phyloP scores from a whole-genome alignment of 345 rosid genomes.

The Capsella bursapastoris region DNA sequence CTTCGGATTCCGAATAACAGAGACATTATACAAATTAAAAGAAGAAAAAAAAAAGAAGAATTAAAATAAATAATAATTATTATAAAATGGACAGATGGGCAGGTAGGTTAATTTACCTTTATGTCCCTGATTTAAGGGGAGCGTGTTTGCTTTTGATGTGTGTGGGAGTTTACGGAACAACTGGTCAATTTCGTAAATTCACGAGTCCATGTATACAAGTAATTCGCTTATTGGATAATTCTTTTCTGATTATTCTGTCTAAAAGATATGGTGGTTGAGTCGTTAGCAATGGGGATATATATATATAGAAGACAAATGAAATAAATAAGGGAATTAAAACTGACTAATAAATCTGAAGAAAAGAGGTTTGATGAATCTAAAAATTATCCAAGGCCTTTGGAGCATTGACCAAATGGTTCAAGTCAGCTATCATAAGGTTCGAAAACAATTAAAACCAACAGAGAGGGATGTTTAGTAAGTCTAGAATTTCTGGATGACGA shows the following conservation, averaged over 20 bases:
- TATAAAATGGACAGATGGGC: slow-evolving; percentile 34
- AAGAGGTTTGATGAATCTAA: slow-evolving; percentile 26
- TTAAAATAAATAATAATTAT: background rate
- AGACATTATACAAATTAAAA: background rate
- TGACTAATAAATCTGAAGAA: background rate
- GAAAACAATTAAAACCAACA: background rate
- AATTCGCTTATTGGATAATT: background rate
- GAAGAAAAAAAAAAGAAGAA: no score
- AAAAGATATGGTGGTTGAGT: slow-evolving; percentile 25
- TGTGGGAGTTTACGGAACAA: slow-evolving; percentile 12
- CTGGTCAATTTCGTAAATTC: slow-evolving; percentile 37
- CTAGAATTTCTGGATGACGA: slow-evolving; percentile 89
- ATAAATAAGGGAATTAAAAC: background rate
- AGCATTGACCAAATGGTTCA: slow-evolving; percentile 8
- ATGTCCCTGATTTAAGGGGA: slow-evolving; percentile 23
- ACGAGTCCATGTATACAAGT: slow-evolving; percentile 6
- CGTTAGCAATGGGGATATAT: background rate
- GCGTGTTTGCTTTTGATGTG: background rate
- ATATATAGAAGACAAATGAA: background rate
- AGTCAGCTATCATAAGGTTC: slow-evolving; percentile 4
- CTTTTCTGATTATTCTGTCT: slow-evolving; percentile 2
- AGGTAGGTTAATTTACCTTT: slow-evolving; percentile 21
- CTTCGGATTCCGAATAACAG: slow-evolving; percentile 34
- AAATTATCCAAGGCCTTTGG: background rate
- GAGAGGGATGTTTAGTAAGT: background rate